A percentile compares a stretch with the other conserved stretches of the same genome.
phyloP scores from a whole-genome alignment of 2,329 filamentous ascomycete species.

The Thielaviopsis cerberus region DNA sequence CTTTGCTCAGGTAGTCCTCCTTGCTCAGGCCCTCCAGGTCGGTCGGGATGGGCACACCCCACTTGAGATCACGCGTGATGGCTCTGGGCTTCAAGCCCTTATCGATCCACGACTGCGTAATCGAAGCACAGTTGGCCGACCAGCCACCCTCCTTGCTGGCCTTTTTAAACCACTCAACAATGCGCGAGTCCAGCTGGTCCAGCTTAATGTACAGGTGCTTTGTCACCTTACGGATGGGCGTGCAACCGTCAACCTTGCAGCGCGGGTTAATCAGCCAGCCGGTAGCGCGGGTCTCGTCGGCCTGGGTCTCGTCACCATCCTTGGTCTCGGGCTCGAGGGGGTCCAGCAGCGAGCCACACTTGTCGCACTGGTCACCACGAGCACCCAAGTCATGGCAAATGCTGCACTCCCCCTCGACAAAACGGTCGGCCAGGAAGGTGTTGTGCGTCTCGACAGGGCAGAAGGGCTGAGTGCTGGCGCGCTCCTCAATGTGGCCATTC shows the following conservation, averaged over 20 bases:
- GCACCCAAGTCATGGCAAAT: conserved; percentile 55
- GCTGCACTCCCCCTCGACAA: conserved; percentile 63
- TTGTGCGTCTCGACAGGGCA: conserved; percentile 49
- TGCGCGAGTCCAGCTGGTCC: conserved; percentile 60
- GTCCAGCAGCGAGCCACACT: conserved; percentile 54
- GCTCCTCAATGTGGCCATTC: conserved; percentile 75
- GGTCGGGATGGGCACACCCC: conserved; percentile 50
- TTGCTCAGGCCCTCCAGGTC: conserved; percentile 30
- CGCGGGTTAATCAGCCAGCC: conserved; percentile 56
- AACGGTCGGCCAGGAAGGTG: conserved; percentile 69
- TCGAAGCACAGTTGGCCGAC: conserved; percentile 56
- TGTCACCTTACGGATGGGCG: conserved; percentile 61
- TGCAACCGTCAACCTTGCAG: conserved; percentile 78
- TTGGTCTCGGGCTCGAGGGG: conserved; percentile 37
- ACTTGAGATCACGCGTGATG: conserved; percentile 83
- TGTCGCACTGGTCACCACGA: conserved; percentile 56
- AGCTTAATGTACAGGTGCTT: conserved; percentile 83
- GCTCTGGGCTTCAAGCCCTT: conserved; percentile 72
- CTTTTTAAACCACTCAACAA: conserved; percentile 60
- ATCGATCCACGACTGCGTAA: conserved; percentile 64
- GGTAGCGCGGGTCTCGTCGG: conserved; percentile 19
- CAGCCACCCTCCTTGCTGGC: conserved; percentile 57
- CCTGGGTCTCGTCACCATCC: conserved; percentile 19
- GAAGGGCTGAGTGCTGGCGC: conserved; percentile 74
- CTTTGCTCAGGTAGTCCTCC: conserved; percentile 41